Conservation (phyloP, 2,329 filamentous ascomycete genomes). For the Talaromyces islandicus region DNA sequence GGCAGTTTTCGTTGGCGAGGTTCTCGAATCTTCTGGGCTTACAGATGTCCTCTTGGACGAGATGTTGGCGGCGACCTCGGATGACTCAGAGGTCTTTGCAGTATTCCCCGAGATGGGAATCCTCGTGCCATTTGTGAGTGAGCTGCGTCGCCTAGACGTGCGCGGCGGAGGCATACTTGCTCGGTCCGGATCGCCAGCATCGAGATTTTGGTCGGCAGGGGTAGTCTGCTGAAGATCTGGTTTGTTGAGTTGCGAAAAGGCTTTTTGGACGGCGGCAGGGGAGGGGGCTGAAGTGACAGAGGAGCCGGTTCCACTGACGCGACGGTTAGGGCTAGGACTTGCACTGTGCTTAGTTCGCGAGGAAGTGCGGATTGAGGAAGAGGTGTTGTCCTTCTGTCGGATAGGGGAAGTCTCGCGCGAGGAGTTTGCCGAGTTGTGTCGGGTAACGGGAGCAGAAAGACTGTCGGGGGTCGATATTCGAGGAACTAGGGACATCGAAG, state of each 20-base stretch:
- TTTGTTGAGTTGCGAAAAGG: conserved; percentile 62
- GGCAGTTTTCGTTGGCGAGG: conserved; percentile 31
- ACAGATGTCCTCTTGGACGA: conserved; percentile 26
- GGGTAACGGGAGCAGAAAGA: conserved; percentile 29
- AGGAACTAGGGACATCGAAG: conserved; percentile 27
- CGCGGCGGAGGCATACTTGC: conserved; percentile 34
- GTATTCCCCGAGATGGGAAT: conserved; percentile 1
- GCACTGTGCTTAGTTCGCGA: conserved; percentile 61
- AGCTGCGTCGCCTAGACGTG: conserved; percentile 13
- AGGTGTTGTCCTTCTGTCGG: conserved; percentile 23
- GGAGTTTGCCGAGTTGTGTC: conserved; percentile 40
- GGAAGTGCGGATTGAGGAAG: conserved; percentile 35
- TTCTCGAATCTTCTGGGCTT: conserved; percentile 19
- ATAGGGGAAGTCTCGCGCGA: conserved; percentile 46
- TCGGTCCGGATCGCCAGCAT: conserved; percentile 62
- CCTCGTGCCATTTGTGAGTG: conserved; percentile 7
- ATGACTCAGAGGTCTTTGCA: conserved; percentile 19
- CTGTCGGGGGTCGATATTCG: conserved; percentile 22
- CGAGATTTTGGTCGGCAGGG: conserved; percentile 53
- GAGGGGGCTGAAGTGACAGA: conserved; percentile 42
- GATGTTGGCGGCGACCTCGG: conserved; percentile 26
- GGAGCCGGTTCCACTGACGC: conserved; percentile 35
- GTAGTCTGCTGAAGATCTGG: conserved; percentile 56
- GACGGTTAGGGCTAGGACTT: conserved; percentile 58
- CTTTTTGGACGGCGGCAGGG: conserved; percentile 58